Evolutionary conservation across 202 grass and related monocot genomes (phyloP).

Genomic region (Alloteropsis angusta): DNA sequence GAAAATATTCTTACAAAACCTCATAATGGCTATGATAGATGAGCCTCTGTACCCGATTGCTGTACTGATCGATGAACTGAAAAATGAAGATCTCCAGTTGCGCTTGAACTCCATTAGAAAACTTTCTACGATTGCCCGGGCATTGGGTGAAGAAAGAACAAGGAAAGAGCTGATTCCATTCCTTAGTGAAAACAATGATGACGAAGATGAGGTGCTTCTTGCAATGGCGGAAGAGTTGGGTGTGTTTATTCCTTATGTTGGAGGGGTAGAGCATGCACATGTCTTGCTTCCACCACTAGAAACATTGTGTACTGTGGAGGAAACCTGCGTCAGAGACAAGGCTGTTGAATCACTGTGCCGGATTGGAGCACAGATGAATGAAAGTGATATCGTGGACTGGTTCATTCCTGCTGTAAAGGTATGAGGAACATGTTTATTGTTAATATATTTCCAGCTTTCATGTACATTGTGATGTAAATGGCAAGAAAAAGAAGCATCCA

Average conservation of each 20-base stretch:
- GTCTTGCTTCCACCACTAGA: constrained; percentile 67
- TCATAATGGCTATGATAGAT: constrained; percentile 62
- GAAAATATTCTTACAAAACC: constrained; percentile 10
- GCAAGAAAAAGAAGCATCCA: neutral
- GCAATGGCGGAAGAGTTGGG: constrained; percentile 78
- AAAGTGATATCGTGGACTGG: constrained; percentile 60
- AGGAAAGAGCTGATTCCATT: constrained; percentile 76
- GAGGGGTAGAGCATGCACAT: constrained; percentile 60
- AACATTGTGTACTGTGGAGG: constrained; percentile 67
- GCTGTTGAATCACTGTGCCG: constrained; percentile 63
- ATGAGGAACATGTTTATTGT: neutral
- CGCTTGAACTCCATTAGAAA: constrained; percentile 65
- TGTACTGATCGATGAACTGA: constrained; percentile 69
- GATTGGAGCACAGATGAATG: constrained; percentile 71
- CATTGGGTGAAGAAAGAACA: constrained; percentile 69
- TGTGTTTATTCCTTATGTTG: constrained; percentile 79
- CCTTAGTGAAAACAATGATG: constrained; percentile 74
- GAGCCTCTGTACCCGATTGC: constrained; percentile 70
- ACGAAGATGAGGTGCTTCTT: constrained; percentile 81
- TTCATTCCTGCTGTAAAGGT: constrained; percentile 62
- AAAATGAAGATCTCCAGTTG: constrained; percentile 79
- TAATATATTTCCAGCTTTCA: neutral
- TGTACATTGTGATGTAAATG: neutral
- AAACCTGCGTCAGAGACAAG: constrained; percentile 76
- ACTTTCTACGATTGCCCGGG: constrained; percentile 65